Conservation (phyloP, 768 basidiomycete genomes). For the Phylloporus sp. region DNA sequence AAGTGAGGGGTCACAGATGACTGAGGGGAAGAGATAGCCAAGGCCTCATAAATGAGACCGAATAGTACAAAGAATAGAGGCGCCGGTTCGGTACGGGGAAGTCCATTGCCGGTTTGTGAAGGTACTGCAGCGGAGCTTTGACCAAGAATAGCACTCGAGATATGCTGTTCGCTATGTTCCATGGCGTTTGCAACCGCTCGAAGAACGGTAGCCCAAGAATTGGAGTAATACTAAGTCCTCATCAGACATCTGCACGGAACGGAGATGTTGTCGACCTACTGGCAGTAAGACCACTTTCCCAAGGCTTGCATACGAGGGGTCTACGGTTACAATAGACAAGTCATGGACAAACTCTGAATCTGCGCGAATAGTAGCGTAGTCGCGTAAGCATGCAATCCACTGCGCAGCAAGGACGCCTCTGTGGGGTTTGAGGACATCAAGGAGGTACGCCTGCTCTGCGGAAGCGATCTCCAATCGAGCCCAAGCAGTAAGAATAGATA, state of each 20-base stretch:
- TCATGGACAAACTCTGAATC: conserved; percentile 86
- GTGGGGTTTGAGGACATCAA: conserved; percentile 79
- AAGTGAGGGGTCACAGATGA: conserved; percentile 39
- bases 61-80: conserved; percentile 86
- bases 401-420: conserved; percentile 66
- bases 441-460: conserved; percentile 65
- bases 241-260: not conserved
- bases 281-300: conserved; percentile 90
- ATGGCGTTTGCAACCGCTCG: conserved; percentile 82
- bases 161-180: conserved; percentile 59
- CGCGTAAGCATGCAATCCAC: conserved; percentile 85
- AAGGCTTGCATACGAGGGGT: conserved; percentile 80
- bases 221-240: conserved; percentile 69
- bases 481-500: conserved; percentile 93
- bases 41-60: conserved; percentile 89
- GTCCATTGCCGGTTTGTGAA: conserved; percentile 16
- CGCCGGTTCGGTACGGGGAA: conserved; percentile 53
- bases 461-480: conserved; percentile 85
- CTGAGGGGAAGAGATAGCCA: conserved; percentile 63
- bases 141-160: conserved; percentile 81
- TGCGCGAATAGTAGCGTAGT: conserved; percentile 86
- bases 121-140: conserved; percentile 27
- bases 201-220: conserved; percentile 77
- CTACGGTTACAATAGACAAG: conserved; percentile 65
- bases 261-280: conserved; percentile 44